phyloP scores from a whole-genome alignment of 257 asterid genomes.

The Coffea eugenioides region DNA sequence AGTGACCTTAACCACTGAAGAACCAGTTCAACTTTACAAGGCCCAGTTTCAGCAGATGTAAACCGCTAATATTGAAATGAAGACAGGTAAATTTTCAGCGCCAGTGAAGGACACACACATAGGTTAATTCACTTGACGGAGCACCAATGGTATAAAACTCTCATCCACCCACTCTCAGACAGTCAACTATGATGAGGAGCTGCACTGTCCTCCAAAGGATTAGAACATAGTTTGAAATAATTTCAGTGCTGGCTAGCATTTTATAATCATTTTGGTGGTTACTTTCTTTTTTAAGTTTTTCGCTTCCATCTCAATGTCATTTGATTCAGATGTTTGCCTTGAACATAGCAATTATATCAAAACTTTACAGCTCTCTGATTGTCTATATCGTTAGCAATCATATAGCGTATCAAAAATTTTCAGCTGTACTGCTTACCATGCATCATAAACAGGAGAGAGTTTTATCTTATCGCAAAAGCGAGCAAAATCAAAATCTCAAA shows the following conservation, averaged over 20 bases:
- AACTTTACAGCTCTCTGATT: not conserved
- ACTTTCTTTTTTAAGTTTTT: not conserved
- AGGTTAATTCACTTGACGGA: not conserved
- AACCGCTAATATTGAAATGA: not conserved
- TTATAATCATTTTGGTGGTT: too few relatives aligned
- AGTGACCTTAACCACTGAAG: not conserved
- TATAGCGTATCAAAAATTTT: too few relatives aligned
- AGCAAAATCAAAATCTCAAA: not conserved
- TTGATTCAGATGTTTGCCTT: too few relatives aligned
- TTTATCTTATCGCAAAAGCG: not conserved
- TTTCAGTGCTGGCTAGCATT: not conserved
- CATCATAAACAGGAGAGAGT: not conserved
- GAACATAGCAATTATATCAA: not conserved
- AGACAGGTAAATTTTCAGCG: not conserved
- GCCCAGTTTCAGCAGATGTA: not conserved
- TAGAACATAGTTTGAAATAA: not conserved
- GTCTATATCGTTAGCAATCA: not conserved
- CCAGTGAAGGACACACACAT: not conserved
- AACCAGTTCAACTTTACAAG: not conserved
- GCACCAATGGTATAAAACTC: not conserved
- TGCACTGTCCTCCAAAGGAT: not conserved
- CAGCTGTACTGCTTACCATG: not conserved
- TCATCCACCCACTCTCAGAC: not conserved
- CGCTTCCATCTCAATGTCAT: not conserved
- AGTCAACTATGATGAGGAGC: not conserved